Evolutionary conservation across 2,329 filamentous ascomycete species (phyloP).

Genomic region (Neobulgaria alba): DNA sequence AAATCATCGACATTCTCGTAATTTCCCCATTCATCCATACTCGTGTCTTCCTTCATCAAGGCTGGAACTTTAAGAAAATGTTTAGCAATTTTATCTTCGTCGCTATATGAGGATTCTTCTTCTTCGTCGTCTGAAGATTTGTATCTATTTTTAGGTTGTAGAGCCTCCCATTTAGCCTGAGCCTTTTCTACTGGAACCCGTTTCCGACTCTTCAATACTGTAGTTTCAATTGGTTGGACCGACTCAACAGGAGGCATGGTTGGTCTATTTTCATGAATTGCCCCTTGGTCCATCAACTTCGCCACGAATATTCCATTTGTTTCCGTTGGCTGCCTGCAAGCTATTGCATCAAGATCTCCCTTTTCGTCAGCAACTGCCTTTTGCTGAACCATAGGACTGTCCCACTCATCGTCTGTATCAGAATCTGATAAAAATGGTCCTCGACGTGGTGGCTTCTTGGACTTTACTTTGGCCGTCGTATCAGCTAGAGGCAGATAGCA

Average conservation of each 20-base stretch:
- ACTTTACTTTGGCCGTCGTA: constrained; percentile 25
- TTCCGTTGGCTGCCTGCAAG: constrained; percentile 9
- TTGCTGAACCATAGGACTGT: constrained; percentile 10
- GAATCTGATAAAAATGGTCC: constrained; percentile 68
- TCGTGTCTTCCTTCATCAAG: constrained; percentile 42
- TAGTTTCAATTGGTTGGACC: constrained; percentile 6
- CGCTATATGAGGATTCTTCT: constrained; percentile 6
- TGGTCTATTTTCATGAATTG: constrained; percentile 15
- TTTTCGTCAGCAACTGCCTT: constrained; percentile 14
- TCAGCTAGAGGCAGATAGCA: constrained; percentile 15
- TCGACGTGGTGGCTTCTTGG: constrained; percentile 27
- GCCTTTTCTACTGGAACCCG: constrained; percentile 19
- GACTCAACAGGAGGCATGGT: constrained; percentile 8
- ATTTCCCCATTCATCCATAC: constrained; percentile 40
- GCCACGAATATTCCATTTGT: constrained; percentile 12
- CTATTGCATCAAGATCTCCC: constrained; percentile 10
- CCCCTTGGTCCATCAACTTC: constrained; percentile 8
- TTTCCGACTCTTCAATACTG: constrained; percentile 8
- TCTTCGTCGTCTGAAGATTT: not conserved
- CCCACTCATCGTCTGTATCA: constrained; percentile 40
- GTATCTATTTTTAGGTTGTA: constrained; percentile 18
- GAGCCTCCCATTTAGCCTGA: constrained; percentile 25
- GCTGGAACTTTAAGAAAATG: constrained; percentile 26
- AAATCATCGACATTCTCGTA: constrained; percentile 56
- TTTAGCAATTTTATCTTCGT: constrained; percentile 11